Evolutionary conservation across 768 basidiomycete genomes (phyloP).

Genomic region (Phylloporus rhodoxanthus): DNA sequence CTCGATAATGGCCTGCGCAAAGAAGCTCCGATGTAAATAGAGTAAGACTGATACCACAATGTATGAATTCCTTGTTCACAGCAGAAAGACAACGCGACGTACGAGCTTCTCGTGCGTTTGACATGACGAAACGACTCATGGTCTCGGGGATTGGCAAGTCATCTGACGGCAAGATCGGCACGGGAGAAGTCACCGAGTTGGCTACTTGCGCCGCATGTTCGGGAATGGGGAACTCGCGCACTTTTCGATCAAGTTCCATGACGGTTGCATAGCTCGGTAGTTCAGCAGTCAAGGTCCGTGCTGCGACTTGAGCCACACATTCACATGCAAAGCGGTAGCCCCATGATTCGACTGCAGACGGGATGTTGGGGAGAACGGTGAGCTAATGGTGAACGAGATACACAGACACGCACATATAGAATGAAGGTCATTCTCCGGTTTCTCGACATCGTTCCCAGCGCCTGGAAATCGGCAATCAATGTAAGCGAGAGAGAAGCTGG

Average conservation of each 20-base stretch:
- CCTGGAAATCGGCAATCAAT: conserved; percentile 61
- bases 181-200: conserved; percentile 28
- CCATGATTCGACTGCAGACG: conserved; percentile 51
- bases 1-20: conserved; percentile 67
- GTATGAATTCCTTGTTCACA: background rate
- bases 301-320: conserved; percentile 57
- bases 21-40: conserved; percentile 63
- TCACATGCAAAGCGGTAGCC: conserved; percentile 59
- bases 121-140: conserved; percentile 38
- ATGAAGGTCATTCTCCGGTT: conserved; percentile 19
- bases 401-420: conserved; percentile 24
- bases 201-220: conserved; percentile 37
- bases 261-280: conserved; percentile 59
- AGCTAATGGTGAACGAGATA: background rate
- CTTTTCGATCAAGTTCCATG: conserved; percentile 62
- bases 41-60: conserved; percentile 41
- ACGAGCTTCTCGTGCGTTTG: conserved; percentile 34
- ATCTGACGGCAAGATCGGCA: conserved; percentile 13
- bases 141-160: conserved; percentile 19
- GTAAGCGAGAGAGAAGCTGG: conserved; percentile 58
- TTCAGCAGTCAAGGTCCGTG: conserved; percentile 57
- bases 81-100: conserved; percentile 13
- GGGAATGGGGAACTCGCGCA: conserved; percentile 59
- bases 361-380: background rate
- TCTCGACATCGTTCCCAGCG: conserved; percentile 10